These are phyloP conservation scores for Colletotrichum cuscutae DNA, from an alignment of 2,329 filamentous ascomycete genomes.

Conservation along the genomic window DNA sequence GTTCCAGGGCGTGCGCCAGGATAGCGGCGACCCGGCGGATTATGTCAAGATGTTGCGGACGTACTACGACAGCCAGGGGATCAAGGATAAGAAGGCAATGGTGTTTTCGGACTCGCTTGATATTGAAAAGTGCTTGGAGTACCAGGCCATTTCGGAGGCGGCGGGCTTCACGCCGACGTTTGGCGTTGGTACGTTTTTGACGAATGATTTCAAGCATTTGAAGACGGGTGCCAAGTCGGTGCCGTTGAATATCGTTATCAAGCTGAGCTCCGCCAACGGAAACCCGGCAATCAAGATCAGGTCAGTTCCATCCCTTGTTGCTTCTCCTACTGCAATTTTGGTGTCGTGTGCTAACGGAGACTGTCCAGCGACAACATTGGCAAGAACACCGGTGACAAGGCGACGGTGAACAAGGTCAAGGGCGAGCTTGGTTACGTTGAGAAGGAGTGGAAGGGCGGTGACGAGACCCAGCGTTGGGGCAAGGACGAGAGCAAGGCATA, in stretches of 20 bases:
- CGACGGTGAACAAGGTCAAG: constrained; percentile 86
- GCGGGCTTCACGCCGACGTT: constrained; percentile 88
- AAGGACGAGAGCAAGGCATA: constrained; percentile 52
- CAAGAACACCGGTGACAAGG: constrained; percentile 92
- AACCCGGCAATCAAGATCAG: constrained; percentile 90
- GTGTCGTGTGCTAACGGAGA: constrained; percentile 6
- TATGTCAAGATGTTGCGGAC: constrained; percentile 83
- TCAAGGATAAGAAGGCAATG: constrained; percentile 85
- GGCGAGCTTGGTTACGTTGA: constrained; percentile 86
- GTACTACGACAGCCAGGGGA: constrained; percentile 82
- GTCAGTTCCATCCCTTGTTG: constrained; percentile 39
- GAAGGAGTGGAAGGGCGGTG: constrained; percentile 82
- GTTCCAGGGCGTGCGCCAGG: constrained; percentile 87
- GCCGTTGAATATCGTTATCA: constrained; percentile 97
- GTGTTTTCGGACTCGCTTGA: constrained; percentile 97
- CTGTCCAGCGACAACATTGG: constrained; percentile 76
- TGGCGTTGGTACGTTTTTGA: constrained; percentile 94
- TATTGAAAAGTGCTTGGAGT: constrained; percentile 89
- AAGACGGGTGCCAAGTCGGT: constrained; percentile 83
- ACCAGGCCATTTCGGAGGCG: constrained; percentile 84
- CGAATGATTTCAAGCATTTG: constrained; percentile 87
- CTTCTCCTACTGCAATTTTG: not conserved
- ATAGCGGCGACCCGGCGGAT: constrained; percentile 85
- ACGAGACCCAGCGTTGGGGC: constrained; percentile 87
- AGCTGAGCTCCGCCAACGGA: constrained; percentile 86